Evolutionary conservation across 805 yeast genomes (phyloP).

Genomic region (Grigorovia humatica): DNA sequence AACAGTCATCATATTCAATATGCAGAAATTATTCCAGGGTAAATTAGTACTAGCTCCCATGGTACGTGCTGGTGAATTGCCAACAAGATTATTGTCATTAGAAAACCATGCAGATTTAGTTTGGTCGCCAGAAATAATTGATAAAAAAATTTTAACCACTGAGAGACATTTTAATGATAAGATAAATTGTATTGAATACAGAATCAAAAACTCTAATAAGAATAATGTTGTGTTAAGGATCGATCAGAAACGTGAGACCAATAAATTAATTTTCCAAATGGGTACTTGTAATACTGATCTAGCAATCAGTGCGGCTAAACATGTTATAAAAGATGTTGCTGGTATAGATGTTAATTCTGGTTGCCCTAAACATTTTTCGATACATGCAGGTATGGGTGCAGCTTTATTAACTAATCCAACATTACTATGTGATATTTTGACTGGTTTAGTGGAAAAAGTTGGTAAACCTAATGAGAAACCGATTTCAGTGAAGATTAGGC

Average conservation of each 20-base stretch:
- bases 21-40: constrained; percentile 33
- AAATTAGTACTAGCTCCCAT: constrained; percentile 87
- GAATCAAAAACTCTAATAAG: constrained; percentile 17
- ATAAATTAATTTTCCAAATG: constrained; percentile 72
- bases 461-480: constrained; percentile 72
- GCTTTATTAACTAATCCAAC: constrained; percentile 81
- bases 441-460: constrained; percentile 60
- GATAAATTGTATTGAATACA: constrained; percentile 52
- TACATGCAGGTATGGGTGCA: constrained; percentile 97
- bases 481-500: constrained; percentile 82
- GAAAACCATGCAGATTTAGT: constrained; percentile 87
- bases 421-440: constrained; percentile 55
- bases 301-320: constrained; percentile 80
- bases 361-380: constrained; percentile 91
- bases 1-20: neutral
- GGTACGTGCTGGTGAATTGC: constrained; percentile 94
- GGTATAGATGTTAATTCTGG: constrained; percentile 95
- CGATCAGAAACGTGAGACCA: constrained; percentile 47
- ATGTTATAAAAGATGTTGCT: constrained; percentile 75
- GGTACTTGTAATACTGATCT: constrained; percentile 78
- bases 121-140: constrained; percentile 93
- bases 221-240: constrained; percentile 65
- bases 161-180: constrained; percentile 48
- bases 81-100: constrained; percentile 71
- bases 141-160: constrained; percentile 68